These are phyloP conservation scores for Centella asiatica DNA, from an alignment of 129 eudicot species.

Conservation along the genomic window DNA sequence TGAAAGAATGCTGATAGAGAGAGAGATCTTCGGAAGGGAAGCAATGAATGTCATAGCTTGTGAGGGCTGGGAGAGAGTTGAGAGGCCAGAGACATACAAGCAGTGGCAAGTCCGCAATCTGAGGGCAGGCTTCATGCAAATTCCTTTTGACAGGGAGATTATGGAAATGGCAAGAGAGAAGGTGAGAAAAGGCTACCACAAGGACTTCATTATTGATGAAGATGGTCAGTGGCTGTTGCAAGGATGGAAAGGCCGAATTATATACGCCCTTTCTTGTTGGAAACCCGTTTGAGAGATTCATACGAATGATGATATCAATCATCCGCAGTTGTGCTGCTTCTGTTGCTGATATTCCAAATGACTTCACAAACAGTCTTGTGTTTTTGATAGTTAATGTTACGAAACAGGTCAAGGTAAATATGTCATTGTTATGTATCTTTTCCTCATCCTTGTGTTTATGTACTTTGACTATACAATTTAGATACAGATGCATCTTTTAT, in stretches of 20 bases:
- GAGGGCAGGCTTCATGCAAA: slow-evolving; percentile 58
- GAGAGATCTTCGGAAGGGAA: slow-evolving; percentile 66
- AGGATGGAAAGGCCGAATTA: slow-evolving; percentile 88
- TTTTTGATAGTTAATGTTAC: slow-evolving; percentile 4
- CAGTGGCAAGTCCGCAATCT: slow-evolving; percentile 79
- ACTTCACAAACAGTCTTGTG: no score
- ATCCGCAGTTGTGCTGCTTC: no score
- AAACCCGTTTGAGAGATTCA: slow-evolving; percentile 32
- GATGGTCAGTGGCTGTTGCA: slow-evolving; percentile 67
- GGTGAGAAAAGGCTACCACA: slow-evolving; percentile 50
- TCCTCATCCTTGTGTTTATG: neutral
- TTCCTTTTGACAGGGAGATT: slow-evolving; percentile 42
- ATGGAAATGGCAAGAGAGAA: slow-evolving; percentile 26
- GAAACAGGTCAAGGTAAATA: slow-evolving; percentile 5
- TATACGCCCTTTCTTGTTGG: slow-evolving; percentile 72
- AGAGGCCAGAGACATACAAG: slow-evolving; percentile 85
- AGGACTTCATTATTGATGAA: slow-evolving; percentile 75
- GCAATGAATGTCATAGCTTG: slow-evolving; percentile 79
- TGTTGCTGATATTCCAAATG: no score
- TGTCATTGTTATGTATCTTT: no score
- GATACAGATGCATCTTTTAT: neutral
- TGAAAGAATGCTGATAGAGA: slow-evolving; percentile 67
- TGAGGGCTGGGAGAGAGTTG: slow-evolving; percentile 82
- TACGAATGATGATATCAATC: no score
- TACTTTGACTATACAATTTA: neutral